These are phyloP conservation scores for Trametopsis cervina DNA, from an alignment of 768 basidiomycete species.

Conservation along the genomic window DNA sequence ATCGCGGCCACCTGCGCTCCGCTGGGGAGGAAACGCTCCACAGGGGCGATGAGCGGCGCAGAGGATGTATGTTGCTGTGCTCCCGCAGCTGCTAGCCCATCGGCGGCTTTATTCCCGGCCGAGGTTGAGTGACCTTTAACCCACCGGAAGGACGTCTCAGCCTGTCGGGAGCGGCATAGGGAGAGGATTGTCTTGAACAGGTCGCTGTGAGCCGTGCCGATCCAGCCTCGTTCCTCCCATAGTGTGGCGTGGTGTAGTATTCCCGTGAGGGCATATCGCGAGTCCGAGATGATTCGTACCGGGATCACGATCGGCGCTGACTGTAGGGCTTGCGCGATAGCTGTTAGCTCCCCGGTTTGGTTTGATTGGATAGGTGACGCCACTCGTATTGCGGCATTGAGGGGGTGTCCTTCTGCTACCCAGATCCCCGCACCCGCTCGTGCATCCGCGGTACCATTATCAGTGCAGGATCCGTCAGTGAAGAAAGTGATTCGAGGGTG, in stretches of 20 bases:
- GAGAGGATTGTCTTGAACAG: not conserved
- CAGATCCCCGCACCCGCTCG: constrained; percentile 16
- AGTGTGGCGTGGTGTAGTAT: constrained; percentile 4
- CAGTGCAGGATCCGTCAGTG: constrained; percentile 22
- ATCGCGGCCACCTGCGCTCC: constrained; percentile 14
- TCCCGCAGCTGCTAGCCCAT: constrained; percentile 17
- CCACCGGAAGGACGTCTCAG: constrained; percentile 19
- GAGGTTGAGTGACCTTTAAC: constrained; percentile 19
- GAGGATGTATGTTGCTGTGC: no score
- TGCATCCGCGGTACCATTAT: constrained; percentile 16
- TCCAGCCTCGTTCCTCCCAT: constrained; percentile 14
- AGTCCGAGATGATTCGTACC: constrained; percentile 7
- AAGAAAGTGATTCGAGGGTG: constrained; percentile 6
- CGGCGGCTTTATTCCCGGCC: constrained; percentile 21
- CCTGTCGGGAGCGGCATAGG: constrained; percentile 6
- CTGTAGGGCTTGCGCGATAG: not conserved
- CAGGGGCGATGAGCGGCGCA: constrained; percentile 5
- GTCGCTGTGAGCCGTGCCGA: constrained; percentile 1
- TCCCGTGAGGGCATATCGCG: constrained; percentile 8
- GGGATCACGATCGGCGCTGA: not conserved
- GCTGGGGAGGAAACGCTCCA: constrained; percentile 4
- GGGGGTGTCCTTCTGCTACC: not conserved
- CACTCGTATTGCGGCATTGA: not conserved
- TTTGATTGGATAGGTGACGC: constrained; percentile 5
- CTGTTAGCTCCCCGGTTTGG: constrained; percentile 13